Conservation (phyloP, 2,329 filamentous ascomycete species). For the Ophiostoma novo-ulmi region DNA sequence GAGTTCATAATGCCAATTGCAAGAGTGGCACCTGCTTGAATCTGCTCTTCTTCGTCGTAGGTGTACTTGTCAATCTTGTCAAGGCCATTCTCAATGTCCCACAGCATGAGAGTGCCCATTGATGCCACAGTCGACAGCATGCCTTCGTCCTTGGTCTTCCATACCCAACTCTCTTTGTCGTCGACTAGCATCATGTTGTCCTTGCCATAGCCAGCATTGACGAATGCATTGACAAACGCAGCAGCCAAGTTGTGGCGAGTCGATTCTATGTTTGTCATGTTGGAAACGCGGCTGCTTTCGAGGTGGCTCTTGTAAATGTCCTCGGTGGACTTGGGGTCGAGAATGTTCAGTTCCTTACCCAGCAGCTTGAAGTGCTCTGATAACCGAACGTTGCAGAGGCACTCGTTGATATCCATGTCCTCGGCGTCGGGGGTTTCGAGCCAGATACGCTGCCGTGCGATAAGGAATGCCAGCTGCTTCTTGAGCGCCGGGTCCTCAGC, state of each 20-base stretch:
- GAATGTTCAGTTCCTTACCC: slow-evolving; percentile 91
- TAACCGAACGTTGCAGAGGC: slow-evolving; percentile 79
- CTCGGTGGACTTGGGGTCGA: slow-evolving; percentile 93
- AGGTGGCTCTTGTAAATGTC: slow-evolving; percentile 99
- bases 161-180: slow-evolving; percentile 90
- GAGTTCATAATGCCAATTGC: slow-evolving; percentile 95
- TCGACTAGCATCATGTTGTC: slow-evolving; percentile 98
- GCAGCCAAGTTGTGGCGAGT: slow-evolving; percentile 93
- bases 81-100: slow-evolving; percentile 87
- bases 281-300: slow-evolving; percentile 87
- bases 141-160: slow-evolving; percentile 98
- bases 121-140: slow-evolving; percentile 97
- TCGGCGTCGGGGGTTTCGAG: slow-evolving; percentile 43
- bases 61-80: slow-evolving; percentile 95
- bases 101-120: slow-evolving; percentile 81
- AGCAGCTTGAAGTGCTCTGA: slow-evolving; percentile 90
- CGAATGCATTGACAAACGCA: slow-evolving; percentile 93
- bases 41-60: slow-evolving; percentile 71
- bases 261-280: slow-evolving; percentile 91
- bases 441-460: slow-evolving; percentile 85
- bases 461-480: slow-evolving; percentile 90
- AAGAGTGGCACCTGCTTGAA: slow-evolving; percentile 85
- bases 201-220: slow-evolving; percentile 89
- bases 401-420: slow-evolving; percentile 75
- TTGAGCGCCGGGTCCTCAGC: slow-evolving; percentile 76